Base-by-base conservation (phyloP, 305 asterid genomes). In the Lippia alba region DNA sequence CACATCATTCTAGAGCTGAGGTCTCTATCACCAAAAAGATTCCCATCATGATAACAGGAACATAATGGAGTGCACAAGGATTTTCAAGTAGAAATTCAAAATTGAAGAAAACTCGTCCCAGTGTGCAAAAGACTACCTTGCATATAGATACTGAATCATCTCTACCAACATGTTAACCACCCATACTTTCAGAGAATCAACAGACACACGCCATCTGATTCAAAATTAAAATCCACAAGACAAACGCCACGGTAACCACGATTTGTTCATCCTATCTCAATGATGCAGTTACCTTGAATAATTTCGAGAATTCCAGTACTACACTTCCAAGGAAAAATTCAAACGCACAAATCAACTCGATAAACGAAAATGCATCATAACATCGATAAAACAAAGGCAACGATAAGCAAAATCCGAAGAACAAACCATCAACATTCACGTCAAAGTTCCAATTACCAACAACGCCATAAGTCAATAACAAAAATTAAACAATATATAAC, bases 241-340 rank as follows among this genome's bases (percentile, higher is more conserved):
- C 70, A 41, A 34, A 17, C 36, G 9, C 66, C 8, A 34, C 55
- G 24, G 45, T 67, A 64, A 69, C 17, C 72, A 56, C 30, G 2
- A 66, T 66, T 33, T 72, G 39, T 55, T 15, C 44, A 61, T 44
- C 33, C 61, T 34, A 39, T 55, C 58, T 44, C 56, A 74, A 51
- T 9, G 32, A 30, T 12, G 30, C n/a, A 30, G 32, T 30, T 45
- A 63, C 32, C 56, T 17, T 12, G 11, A 53, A 66, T 24, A 2
- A 5, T 53, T 19, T 30, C 44, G 9, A 12, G 12, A 60, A 17
- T 32, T 20, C 56, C 30, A 16, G 55, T 20, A 16, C 33, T 16
- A 51, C 41, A 36, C 41, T 36, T 36, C 41, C 41, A 36, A 30
- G 19, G 3, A 11, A 62, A 63, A 67, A 30, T 5, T 57, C 30